Base-by-base conservation (phyloP, 2,329 filamentous ascomycete genomes). In the Coleophoma cylindrospora region DNA sequence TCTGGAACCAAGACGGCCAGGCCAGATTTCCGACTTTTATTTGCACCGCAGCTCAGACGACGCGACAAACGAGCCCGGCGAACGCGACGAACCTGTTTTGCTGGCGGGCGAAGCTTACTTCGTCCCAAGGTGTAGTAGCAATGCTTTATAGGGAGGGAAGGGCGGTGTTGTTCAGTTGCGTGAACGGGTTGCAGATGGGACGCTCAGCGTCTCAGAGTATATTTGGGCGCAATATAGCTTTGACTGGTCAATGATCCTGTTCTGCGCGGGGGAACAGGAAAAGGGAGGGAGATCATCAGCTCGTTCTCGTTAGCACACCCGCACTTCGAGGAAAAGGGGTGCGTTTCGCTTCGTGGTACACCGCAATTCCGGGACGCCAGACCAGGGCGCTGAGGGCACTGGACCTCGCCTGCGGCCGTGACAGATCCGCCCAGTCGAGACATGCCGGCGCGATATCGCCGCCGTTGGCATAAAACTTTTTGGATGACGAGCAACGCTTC, bases 141-240 rank as follows among this genome's bases (percentile, higher is more conserved):
- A 17, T 38, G 36, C 36, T 14, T 14, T 38, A 43, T 14, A 43
- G 11, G 19, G 19, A 32, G 11, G 41, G 27, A 33, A 27, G 11
- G 13, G 13, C 15, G 15, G 21, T 21, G 21, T n/a, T 44, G 21
- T 27, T 22, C 4, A n/a, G 6, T 6, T 27, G 21, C 5, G 22
- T 22, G n/a, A 44, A 27, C 15, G 14, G 22, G 44, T 40, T 21
- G 55, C 33, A 51, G 52, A 53, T 57, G 45, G 37, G 34, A 57
- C 55, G 48, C 47, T 54, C 48, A 11, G 43, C 53, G 59, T 61
- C 57, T 61, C 55, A 48, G 55, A 44, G 45, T 47, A 58, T 58
- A 54, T 53, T 33, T 27, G n/a, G 47, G 47, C 43, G 40, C 38
- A 37, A 45, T 51, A 12, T 53, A 49, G 53, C 27, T 27, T 27